Percentiles rank a stretch among this genome's conserved stretches.
Evolutionary conservation across 306 rosid species (phyloP).

Genomic region (Elaeagnus macrophylla): DNA sequence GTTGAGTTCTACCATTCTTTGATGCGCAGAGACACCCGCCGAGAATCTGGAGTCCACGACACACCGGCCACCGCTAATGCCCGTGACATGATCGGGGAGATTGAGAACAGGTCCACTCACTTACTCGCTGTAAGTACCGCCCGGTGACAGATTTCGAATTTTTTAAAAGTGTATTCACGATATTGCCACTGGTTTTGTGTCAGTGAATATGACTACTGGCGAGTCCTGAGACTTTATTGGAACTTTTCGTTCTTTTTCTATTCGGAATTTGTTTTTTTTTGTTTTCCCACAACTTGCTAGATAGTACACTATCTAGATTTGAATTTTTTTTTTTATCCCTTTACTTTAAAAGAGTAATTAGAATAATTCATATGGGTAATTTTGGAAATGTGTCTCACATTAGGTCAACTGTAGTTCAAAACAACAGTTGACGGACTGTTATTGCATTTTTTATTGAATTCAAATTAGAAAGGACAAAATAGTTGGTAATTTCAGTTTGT

Average conservation of each 20-base stretch:
- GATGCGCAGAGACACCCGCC: slow-evolving; percentile 82
- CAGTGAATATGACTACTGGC: slow-evolving; percentile 29
- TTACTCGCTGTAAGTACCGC: slow-evolving; percentile 70
- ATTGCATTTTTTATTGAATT: too few species aligned
- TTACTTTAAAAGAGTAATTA: too few species aligned
- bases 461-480: too few species aligned
- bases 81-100: slow-evolving; percentile 99
- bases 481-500: too few species aligned
- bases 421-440: too few species aligned
- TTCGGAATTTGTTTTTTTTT: slow-evolving; percentile 28
- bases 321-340: too few species aligned
- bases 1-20: slow-evolving; percentile 94
- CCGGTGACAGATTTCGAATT: slow-evolving; percentile 10
- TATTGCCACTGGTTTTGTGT: slow-evolving; percentile 37
- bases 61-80: slow-evolving; percentile 55
- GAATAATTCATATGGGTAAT: too few species aligned
- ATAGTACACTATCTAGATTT: slow-evolving; percentile 40
- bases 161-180: slow-evolving; percentile 23
- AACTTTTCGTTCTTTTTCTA: slow-evolving; percentile 21
- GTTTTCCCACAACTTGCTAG: too few species aligned
- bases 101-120: slow-evolving; percentile 95
- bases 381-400: too few species aligned
- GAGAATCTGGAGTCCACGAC: slow-evolving; percentile 42
- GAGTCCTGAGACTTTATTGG: slow-evolving; percentile 14
- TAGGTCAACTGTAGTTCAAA: too few species aligned